Evolutionary conservation across 352 stramenopile genomes (phyloP).

Genomic region (Ochromonadaceae sp.): DNA sequence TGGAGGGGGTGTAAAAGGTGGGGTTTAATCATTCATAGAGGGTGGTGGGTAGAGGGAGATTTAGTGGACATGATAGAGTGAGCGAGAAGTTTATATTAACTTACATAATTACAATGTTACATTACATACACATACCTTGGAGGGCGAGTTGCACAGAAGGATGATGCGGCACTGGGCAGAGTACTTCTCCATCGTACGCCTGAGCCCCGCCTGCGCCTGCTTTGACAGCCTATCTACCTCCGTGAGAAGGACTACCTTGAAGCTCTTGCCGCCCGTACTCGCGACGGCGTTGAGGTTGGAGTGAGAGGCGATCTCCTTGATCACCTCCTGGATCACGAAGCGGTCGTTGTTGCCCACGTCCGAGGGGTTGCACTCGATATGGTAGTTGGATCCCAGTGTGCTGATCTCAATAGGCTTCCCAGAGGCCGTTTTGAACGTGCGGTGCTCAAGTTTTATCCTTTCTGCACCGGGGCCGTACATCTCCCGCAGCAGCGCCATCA

Average conservation of each 20-base stretch:
- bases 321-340: slow-evolving; percentile 91
- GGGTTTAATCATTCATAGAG: too few relatives aligned
- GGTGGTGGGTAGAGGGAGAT: too few relatives aligned
- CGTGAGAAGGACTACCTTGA: slow-evolving; percentile 84
- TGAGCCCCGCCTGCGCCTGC: slow-evolving; percentile 87
- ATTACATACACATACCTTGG: too few relatives aligned
- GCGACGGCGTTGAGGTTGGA: background rate
- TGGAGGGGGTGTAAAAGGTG: too few relatives aligned
- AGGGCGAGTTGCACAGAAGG: slow-evolving; percentile 70
- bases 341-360: slow-evolving; percentile 91
- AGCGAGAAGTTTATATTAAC: too few relatives aligned
- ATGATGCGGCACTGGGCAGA: slow-evolving; percentile 86
- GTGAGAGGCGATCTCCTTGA: slow-evolving; percentile 90
- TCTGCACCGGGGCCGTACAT: slow-evolving; percentile 86
- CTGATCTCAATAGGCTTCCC: slow-evolving; percentile 90
- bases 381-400: slow-evolving; percentile 91
- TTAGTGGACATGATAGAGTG: too few relatives aligned
- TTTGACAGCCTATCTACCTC: slow-evolving; percentile 93
- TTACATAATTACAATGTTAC: too few relatives aligned
- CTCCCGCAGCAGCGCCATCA: slow-evolving; percentile 81
- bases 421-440: slow-evolving; percentile 81
- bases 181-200: slow-evolving; percentile 57
- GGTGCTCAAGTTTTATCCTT: slow-evolving; percentile 51
- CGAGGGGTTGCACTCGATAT: slow-evolving; percentile 96
- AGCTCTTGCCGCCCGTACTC: slow-evolving; percentile 14